Conservation (phyloP, 1,284 basidiomycete species). For the Malassezia nana region DNA sequence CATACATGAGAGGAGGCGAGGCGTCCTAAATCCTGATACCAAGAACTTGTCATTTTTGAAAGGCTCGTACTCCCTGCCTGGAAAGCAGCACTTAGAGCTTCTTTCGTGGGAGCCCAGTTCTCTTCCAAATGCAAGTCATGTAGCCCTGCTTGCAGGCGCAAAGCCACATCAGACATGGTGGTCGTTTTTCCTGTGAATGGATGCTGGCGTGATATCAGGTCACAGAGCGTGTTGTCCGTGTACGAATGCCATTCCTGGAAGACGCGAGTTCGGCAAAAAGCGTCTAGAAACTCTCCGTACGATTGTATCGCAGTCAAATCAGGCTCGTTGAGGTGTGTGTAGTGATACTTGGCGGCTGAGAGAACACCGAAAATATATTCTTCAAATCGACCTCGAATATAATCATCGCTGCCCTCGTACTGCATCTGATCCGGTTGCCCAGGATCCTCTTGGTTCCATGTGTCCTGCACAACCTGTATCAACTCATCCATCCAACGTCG, state of each 20-base stretch:
- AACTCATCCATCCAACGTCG: conserved; percentile 84
- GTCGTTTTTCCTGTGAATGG: conserved; percentile 43
- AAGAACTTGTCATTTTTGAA: conserved; percentile 32
- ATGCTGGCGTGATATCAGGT: conserved; percentile 40
- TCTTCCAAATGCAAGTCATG: conserved; percentile 43
- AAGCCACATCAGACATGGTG: conserved; percentile 38
- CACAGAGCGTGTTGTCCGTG: conserved; percentile 42
- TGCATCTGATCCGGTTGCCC: conserved; percentile 41
- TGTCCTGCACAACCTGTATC: conserved; percentile 33
- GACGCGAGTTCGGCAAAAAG: conserved; percentile 31
- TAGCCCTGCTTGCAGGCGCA: conserved; percentile 37
- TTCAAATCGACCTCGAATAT: conserved; percentile 34
- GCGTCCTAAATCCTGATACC: conserved; percentile 33
- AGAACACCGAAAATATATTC: conserved; percentile 44
- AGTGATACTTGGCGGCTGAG: conserved; percentile 30
- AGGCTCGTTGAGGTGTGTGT: conserved; percentile 20
- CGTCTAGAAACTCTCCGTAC: conserved; percentile 38
- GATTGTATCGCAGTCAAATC: conserved; percentile 9
- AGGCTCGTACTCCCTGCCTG: conserved; percentile 34
- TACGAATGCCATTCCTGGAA: conserved; percentile 30
- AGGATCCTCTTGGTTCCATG: conserved; percentile 42
- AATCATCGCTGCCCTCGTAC: conserved; percentile 45
- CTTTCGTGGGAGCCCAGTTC: conserved; percentile 39
- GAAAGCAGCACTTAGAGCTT: conserved; percentile 38
- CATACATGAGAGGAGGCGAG: conserved; percentile 13